These are phyloP conservation scores for Diaporthe helianthi DNA, from an alignment of 2,329 filamentous ascomycete genomes.

Conservation along the genomic window DNA sequence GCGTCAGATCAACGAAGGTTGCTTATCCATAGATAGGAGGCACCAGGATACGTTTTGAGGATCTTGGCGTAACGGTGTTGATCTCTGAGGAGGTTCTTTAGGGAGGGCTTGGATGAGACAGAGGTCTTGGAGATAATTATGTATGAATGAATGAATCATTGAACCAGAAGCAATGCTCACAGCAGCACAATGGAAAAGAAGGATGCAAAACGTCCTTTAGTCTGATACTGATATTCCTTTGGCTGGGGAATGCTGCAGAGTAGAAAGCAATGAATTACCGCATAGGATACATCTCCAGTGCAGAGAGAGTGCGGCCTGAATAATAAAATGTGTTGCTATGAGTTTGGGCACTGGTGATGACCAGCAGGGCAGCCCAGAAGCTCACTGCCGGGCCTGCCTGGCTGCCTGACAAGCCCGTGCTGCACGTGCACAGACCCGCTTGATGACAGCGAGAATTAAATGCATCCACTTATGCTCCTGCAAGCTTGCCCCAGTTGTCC, in stretches of 20 bases:
- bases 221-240: neutral
- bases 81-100: neutral
- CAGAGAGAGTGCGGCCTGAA: neutral
- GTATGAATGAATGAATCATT: neutral
- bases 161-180: neutral
- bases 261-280: neutral
- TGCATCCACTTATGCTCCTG: conserved; percentile 21
- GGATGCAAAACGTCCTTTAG: neutral
- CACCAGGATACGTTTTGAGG: neutral
- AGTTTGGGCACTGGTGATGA: too few species aligned
- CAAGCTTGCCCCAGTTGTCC: conserved; percentile 12
- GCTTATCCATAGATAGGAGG: neutral
- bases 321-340: neutral
- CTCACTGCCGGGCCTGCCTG: too few species aligned
- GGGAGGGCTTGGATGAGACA: neutral
- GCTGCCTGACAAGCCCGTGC: neutral
- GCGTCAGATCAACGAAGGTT: too few species aligned
- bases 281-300: neutral
- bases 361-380: too few species aligned
- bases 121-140: neutral
- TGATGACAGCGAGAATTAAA: neutral
- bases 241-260: neutral
- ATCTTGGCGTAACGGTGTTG: neutral
- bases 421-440: conserved; percentile 2
- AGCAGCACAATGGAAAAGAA: neutral